Evolutionary conservation across 257 asterid genomes (phyloP), one percentile per base, ranked within the genome.

Genomic region (Nicotiana tabacum): DNA sequence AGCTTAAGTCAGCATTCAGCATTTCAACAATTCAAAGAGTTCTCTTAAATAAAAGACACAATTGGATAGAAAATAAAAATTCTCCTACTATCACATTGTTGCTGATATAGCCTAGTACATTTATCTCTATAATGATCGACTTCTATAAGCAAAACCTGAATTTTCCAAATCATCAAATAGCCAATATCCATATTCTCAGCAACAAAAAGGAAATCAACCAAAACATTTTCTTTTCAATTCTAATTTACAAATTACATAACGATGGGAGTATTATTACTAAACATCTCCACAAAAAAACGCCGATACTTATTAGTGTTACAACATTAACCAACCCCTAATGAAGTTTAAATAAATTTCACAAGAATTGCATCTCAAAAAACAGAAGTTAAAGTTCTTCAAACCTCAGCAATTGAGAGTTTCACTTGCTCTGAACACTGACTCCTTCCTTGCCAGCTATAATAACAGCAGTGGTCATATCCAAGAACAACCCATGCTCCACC

Each of bases 391-490:
- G 64, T 74, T 74, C 27, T 51, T 51, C 62, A 27, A 35, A 76
- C 80, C 80, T 76, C 80, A 76, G 9, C 46, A 27, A 11, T 51
- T 74, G 57, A 48, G 58, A 70, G 57, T 76, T 24, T 92, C 90
- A 93, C 89, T 92, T 92, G 69, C 88, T 87, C 91, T 90, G 85
- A 60, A 94, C 89, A 51, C 82, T 83, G 9, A 93, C 97, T 15
- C 98, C 96, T 77, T 43, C 72, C 51, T 90, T 90, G 18, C 97
- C 98, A n/a, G 97, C 96, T 57, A 93, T 92, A 33, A 94, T 93
- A 76, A 92, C 93, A 5, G 91, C 93, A 57, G 92, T 90, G 0
- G 91, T 77, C 95, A 91, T 89, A 83, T 90, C 91, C 88, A 89
- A 86, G 85, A 90, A 88, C 85, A 89, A 84, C 1, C 94, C 94